phyloP scores from a whole-genome alignment of 2,329 filamentous ascomycete genomes.

The Salinomyces thailandicus region DNA sequence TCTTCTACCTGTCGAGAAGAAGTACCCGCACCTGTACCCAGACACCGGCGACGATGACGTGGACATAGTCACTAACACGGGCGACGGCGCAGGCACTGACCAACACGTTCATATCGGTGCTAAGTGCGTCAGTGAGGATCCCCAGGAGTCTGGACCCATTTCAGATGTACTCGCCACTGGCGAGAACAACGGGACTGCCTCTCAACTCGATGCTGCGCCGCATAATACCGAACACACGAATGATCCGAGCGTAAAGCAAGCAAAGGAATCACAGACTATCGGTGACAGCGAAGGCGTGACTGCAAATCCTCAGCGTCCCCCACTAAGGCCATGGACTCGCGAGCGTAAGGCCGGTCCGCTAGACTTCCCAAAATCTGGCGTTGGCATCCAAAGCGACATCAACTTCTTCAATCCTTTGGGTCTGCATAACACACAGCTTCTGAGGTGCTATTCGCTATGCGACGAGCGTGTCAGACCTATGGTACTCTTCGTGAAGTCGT shows the following conservation, averaged over 20 bases:
- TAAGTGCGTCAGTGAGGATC: not conserved
- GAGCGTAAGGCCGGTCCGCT: conserved; percentile 44
- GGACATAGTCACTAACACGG: not conserved
- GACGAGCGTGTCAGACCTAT: conserved; percentile 68
- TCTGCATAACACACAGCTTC: conserved; percentile 70
- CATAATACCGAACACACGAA: not conserved
- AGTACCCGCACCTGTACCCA: conserved; percentile 28
- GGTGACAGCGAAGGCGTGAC: not conserved
- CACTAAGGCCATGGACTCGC: conserved; percentile 29
- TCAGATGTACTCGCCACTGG: not conserved
- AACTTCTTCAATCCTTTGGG: conserved; percentile 81
- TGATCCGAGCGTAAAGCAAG: not conserved
- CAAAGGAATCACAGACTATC: not conserved
- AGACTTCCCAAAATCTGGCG: conserved; percentile 65
- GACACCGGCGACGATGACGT: conserved; percentile 10
- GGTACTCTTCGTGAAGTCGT: conserved; percentile 80
- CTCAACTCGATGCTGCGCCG: not conserved
- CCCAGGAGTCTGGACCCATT: conserved; percentile 1
- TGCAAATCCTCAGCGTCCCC: not conserved
- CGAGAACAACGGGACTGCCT: too few relatives aligned
- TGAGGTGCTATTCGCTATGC: conserved; percentile 72
- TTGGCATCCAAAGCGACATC: conserved; percentile 84
- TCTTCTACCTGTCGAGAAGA: conserved; percentile 37
- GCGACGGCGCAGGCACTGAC: not conserved
- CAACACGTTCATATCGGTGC: not conserved